These are phyloP conservation scores for Penicillium brevicompactum DNA, from an alignment of 2,329 filamentous ascomycete species.

Conservation along the genomic window DNA sequence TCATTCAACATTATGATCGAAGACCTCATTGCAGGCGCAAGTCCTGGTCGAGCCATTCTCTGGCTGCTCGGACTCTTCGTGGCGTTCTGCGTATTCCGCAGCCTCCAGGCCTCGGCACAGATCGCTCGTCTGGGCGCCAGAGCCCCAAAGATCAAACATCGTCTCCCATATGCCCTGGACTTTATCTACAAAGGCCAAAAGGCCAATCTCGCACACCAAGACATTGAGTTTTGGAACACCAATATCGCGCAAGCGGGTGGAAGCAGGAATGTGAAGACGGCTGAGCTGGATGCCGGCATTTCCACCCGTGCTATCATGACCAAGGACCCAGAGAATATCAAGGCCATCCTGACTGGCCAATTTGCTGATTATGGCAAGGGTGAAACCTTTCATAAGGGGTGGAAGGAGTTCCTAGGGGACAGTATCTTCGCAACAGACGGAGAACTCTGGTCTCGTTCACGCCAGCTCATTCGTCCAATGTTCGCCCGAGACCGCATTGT, in stretches of 20 bases:
- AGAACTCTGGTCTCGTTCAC: conserved; percentile 74
- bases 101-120: conserved; percentile 30
- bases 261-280: conserved; percentile 26
- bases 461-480: conserved; percentile 84
- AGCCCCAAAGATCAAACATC: conserved; percentile 36
- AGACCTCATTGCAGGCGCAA: conserved; percentile 48
- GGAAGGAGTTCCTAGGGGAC: conserved; percentile 80
- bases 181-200: conserved; percentile 61
- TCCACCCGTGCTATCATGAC: conserved; percentile 69
- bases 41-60: conserved; percentile 44
- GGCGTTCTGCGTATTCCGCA: conserved; percentile 38
- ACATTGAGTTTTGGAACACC: conserved; percentile 63
- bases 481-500: conserved; percentile 84
- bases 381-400: conserved; percentile 68
- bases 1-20: conserved; percentile 49
- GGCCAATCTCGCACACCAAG: conserved; percentile 56
- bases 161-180: conserved; percentile 57
- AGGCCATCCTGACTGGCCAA: conserved; percentile 84
- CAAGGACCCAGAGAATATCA: conserved; percentile 84
- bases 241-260: conserved; percentile 48
- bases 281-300: conserved; percentile 33
- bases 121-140: conserved; percentile 38
- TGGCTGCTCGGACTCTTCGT: conserved; percentile 42
- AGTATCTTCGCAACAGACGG: conserved; percentile 83
- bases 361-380: conserved; percentile 88